Percentiles rank a stretch among this genome's conserved stretches.
phyloP scores from a whole-genome alignment of 257 asterid species.

The Solanum ossicruentum region DNA sequence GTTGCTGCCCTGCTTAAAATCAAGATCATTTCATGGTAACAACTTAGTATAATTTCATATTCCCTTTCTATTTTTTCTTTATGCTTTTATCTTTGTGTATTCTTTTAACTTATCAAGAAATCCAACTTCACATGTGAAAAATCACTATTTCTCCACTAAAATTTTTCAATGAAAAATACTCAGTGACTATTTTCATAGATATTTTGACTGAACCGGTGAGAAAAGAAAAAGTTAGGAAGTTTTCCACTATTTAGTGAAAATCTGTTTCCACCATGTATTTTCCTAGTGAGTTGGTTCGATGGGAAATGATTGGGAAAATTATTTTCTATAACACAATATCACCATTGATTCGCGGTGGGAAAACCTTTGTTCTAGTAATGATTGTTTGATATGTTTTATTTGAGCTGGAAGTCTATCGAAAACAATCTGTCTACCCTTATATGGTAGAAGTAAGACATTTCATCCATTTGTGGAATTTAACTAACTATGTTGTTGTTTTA shows the following conservation, averaged over 20 bases:
- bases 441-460: neutral
- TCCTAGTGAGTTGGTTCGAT: neutral
- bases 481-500: neutral
- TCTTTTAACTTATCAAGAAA: neutral
- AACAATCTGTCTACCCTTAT: neutral
- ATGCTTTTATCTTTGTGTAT: neutral
- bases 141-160: neutral
- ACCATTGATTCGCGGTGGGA: neutral
- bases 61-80: neutral
- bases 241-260: neutral
- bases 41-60: neutral
- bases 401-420: neutral
- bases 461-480: neutral
- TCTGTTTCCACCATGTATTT: neutral
- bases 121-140: neutral
- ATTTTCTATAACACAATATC: neutral
- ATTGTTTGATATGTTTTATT: neutral
- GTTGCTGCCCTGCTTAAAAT: slow-evolving; percentile 54
- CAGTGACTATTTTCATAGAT: neutral
- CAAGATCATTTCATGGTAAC: slow-evolving; percentile 64
- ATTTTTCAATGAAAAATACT: neutral
- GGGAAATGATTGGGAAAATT: neutral
- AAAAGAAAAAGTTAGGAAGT: neutral
- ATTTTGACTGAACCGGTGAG: neutral
- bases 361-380: neutral